Conservation (phyloP, 768 basidiomycete genomes). For the Pholiota conissans region DNA sequence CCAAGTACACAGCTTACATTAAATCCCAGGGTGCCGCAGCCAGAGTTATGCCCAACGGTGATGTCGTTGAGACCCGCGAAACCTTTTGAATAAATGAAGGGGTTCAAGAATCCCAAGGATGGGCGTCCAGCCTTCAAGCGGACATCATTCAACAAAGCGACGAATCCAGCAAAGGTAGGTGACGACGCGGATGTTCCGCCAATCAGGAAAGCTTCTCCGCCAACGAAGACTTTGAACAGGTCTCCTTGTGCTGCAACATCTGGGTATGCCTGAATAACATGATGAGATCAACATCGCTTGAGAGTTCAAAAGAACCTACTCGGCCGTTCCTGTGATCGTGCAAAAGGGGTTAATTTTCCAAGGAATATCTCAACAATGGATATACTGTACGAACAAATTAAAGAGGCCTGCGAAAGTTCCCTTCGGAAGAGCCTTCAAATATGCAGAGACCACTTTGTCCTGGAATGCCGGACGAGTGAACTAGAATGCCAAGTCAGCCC, state of each 20-base stretch:
- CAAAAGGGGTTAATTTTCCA: background rate
- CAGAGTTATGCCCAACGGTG: slow-evolving; percentile 49
- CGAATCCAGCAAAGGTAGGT: slow-evolving; percentile 61
- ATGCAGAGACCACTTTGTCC: slow-evolving; percentile 40
- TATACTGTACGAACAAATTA: slow-evolving; percentile 44
- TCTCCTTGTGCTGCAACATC: slow-evolving; percentile 63
- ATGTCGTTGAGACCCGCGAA: slow-evolving; percentile 53
- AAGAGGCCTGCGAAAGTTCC: slow-evolving; percentile 59
- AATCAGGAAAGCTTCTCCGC: slow-evolving; percentile 35
- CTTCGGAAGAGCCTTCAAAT: slow-evolving; percentile 43
- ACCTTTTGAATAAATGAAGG: slow-evolving; percentile 50
- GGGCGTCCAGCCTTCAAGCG: slow-evolving; percentile 42
- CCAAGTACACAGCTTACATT: slow-evolving; percentile 37
- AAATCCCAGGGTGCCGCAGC: slow-evolving; percentile 63
- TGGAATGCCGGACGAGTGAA: slow-evolving; percentile 59
- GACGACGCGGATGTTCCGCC: slow-evolving; percentile 65
- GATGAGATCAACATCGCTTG: background rate
- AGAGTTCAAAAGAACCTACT: slow-evolving; percentile 31
- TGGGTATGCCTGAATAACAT: slow-evolving; percentile 46
- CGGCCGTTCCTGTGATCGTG: slow-evolving; percentile 42
- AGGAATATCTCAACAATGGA: background rate
- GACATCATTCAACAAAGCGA: slow-evolving; percentile 64
- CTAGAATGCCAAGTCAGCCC: slow-evolving; percentile 25
- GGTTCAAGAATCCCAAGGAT: slow-evolving; percentile 65
- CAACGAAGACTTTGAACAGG: slow-evolving; percentile 46